A percentile compares a stretch with the other conserved stretches of the same genome.
phyloP scores from a whole-genome alignment of 129 eudicot genomes.

The Artemisia argyi region DNA sequence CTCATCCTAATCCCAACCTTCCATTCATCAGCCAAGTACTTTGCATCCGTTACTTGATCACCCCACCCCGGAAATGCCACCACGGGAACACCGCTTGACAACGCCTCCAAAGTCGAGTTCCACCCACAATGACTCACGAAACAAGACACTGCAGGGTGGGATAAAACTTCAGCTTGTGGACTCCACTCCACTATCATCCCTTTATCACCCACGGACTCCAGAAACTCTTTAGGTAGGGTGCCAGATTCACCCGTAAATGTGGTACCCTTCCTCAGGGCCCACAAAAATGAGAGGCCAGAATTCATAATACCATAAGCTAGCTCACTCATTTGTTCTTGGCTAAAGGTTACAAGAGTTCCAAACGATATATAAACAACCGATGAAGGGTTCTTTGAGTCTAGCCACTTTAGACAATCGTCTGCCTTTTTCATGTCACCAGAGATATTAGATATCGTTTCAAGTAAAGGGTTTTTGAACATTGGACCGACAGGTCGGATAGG shows the following conservation, averaged over 20 bases:
- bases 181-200: slow-evolving; percentile 71
- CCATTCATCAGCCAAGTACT: slow-evolving; percentile 71
- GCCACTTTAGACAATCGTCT: slow-evolving; percentile 52
- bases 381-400: slow-evolving; percentile 45
- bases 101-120: slow-evolving; percentile 81
- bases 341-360: slow-evolving; percentile 61
- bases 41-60: slow-evolving; percentile 88
- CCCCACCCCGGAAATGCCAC: slow-evolving; percentile 90
- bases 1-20: slow-evolving; percentile 61
- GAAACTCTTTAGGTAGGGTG: slow-evolving; percentile 39
- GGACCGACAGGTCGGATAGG: slow-evolving; percentile 73
- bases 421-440: slow-evolving; percentile 49
- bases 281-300: slow-evolving; percentile 59
- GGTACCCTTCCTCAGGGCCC: slow-evolving; percentile 58
- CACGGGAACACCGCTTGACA: slow-evolving; percentile 74
- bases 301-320: slow-evolving; percentile 56
- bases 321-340: slow-evolving; percentile 61
- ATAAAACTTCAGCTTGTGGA: slow-evolving; percentile 64
- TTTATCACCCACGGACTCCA: slow-evolving; percentile 38
- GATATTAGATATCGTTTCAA: slow-evolving; percentile 27
- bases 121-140: slow-evolving; percentile 85
- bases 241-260: not conserved
- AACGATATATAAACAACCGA: slow-evolving; percentile 81
- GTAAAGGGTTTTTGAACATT: slow-evolving; percentile 43
- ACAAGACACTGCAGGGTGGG: slow-evolving; percentile 62